Conservation (phyloP, 345 rosid genomes). For the Rhizophora apiculata region DNA sequence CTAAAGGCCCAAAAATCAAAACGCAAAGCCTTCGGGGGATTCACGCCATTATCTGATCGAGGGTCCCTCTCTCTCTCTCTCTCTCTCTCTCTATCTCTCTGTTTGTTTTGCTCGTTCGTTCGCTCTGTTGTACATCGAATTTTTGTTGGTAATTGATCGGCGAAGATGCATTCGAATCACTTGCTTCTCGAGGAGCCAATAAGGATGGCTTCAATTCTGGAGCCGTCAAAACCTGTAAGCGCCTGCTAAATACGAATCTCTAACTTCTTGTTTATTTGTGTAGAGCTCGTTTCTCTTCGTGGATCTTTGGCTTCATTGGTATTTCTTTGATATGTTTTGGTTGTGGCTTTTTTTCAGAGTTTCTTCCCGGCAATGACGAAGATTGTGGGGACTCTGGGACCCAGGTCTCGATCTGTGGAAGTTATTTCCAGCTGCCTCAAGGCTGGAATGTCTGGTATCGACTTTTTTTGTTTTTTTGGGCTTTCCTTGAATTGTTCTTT, state of each 20-base stretch:
- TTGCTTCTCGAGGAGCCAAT: conserved; percentile 97
- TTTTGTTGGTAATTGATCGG: conserved; percentile 3
- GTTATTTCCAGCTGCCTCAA: conserved; percentile 28
- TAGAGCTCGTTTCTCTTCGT: neutral
- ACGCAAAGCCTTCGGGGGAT: neutral
- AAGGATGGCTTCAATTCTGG: conserved; percentile 97
- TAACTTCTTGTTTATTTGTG: neutral
- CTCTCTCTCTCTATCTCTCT: no score
- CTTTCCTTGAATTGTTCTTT: neutral
- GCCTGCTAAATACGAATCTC: no score
- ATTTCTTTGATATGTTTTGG: neutral
- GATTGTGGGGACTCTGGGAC: conserved; percentile 35
- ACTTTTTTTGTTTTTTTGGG: neutral
- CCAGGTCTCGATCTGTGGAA: conserved; percentile 32
- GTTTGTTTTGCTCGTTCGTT: neutral
- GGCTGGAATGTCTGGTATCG: conserved; percentile 33
- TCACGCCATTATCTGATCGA: neutral
- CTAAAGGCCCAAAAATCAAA: no score
- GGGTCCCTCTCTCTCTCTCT: neutral
- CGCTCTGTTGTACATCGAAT: neutral
- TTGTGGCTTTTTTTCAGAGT: conserved; percentile 12
- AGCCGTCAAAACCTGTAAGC: conserved; percentile 89
- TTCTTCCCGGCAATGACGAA: conserved; percentile 37
- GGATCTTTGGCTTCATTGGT: conserved; percentile 6
- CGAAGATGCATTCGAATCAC: conserved; percentile 86